Evolutionary conservation across 192 early-diverging fungal species (phyloP).

Genomic region (Coemansia sp.): DNA sequence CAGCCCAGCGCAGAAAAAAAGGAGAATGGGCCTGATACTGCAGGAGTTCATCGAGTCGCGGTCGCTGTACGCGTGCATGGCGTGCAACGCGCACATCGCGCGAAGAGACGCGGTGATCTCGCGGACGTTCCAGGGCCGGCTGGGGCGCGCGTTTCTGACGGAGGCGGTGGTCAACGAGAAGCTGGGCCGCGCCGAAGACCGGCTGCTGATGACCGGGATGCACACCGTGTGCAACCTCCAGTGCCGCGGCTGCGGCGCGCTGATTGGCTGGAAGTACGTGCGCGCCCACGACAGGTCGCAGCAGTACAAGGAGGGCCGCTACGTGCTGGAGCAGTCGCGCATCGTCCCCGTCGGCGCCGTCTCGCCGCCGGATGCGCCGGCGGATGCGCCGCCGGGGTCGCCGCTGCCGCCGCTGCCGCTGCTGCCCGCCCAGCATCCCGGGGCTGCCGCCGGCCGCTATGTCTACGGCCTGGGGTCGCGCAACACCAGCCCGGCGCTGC

Average conservation of each 20-base stretch:
- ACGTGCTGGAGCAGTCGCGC: slow-evolving; percentile 44
- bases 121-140: slow-evolving; percentile 43
- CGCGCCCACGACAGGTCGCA: slow-evolving; percentile 37
- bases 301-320: slow-evolving; percentile 51
- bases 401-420: slow-evolving; percentile 5
- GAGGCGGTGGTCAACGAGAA: slow-evolving; percentile 44
- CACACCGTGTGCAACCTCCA: slow-evolving; percentile 49
- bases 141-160: slow-evolving; percentile 42
- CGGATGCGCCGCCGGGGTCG: not conserved
- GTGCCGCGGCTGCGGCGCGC: slow-evolving; percentile 30
- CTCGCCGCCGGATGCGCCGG: not conserved
- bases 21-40: slow-evolving; percentile 49
- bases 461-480: slow-evolving; percentile 14
- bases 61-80: slow-evolving; percentile 33
- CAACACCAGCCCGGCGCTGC: slow-evolving; percentile 6
- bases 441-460: not conserved
- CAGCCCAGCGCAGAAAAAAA: too few relatives aligned
- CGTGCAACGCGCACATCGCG: slow-evolving; percentile 43
- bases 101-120: slow-evolving; percentile 38
- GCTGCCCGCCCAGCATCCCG: slow-evolving; percentile 11
- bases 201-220: slow-evolving; percentile 51
- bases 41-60: slow-evolving; percentile 41
- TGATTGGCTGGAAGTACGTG: slow-evolving; percentile 51
- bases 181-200: slow-evolving; percentile 42
- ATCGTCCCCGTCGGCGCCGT: slow-evolving; percentile 17